Base-by-base conservation (phyloP, 2,329 filamentous ascomycete genomes). In the Hymenotorrendiella dingleyae region DNA sequence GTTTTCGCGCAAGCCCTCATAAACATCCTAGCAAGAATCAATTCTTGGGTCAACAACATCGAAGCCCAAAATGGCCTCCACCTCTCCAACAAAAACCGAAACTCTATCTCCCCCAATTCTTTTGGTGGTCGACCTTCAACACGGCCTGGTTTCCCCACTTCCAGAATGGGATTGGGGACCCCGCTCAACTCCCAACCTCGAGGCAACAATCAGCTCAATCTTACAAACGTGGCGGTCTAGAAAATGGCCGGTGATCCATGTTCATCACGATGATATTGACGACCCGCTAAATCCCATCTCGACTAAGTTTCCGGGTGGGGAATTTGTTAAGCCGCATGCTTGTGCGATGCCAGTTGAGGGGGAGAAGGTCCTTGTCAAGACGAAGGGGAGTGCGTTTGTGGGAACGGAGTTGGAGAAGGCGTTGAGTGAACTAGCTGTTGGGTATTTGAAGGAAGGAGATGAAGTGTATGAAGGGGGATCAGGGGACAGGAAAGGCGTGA, bases 101-200 rank as follows among this genome's bases (percentile, higher is more conserved):
- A n/a, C n/a, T n/a, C n/a, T n/a, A n/a, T n/a, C n/a, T n/a, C 34
- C 43, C 22, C 49, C 54, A 5, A 46, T 54, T 21, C 48, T 57
- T 10, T 43, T 56, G 12, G 9, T 52, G 16, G 29, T 56, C 24
- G 54, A 57, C 33, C 39, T 54, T n/a, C 52, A 57, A 36, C 46
- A 52, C 20, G 42, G 49, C 12, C 21, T 50, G 5, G 49, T 56
- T 21, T 40, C 48, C 12, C 41, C 30, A 2, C 34, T 40, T 20
- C 14, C 41, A 14, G 39, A 44, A 26, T 53, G 48, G 49, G 16
- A 29, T 4, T 10, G 53, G 52, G 6, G n/a, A n/a, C 46, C 52
- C 6, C 50, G 53, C 32, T 57, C 52, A 9, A 57, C 52, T 6
- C 52, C 50, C 7, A n/a, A 41, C 4, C 45, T 56, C 27, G 43